phyloP scores from a whole-genome alignment of 1,139 yeast genomes.

The Nakaseomyces glabratus region DNA sequence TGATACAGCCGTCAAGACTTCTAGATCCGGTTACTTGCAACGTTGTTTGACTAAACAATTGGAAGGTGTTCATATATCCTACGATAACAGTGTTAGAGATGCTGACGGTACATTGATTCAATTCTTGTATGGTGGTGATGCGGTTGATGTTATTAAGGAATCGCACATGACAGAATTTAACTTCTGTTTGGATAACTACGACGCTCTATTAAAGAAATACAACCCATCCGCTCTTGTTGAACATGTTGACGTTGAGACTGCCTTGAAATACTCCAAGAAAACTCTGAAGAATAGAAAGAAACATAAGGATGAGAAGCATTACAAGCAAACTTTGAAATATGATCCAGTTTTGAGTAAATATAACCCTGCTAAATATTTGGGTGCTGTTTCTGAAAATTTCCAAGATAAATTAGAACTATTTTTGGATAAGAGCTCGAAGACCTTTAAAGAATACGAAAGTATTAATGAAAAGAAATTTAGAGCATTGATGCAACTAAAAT shows the following conservation, averaged over 20 bases:
- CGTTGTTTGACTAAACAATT: conserved; percentile 97
- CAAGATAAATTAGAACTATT: conserved; percentile 69
- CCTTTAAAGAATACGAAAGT: conserved; percentile 41
- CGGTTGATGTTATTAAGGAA: conserved; percentile 89
- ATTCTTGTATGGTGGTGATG: conserved; percentile 96
- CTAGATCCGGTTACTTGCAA: conserved; percentile 97
- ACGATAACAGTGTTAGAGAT: conserved; percentile 93
- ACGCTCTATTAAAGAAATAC: conserved; percentile 76
- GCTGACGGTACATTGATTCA: conserved; percentile 91
- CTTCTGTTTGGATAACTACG: conserved; percentile 87
- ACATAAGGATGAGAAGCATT: conserved; percentile 54
- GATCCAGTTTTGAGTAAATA: conserved; percentile 84
- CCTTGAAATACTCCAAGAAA: conserved; percentile 73
- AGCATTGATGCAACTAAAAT: conserved; percentile 95
- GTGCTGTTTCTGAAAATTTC: conserved; percentile 87
- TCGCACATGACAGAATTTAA: conserved; percentile 89
- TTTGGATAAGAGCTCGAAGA: conserved; percentile 43
- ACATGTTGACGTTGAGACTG: conserved; percentile 73
- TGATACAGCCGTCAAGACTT: conserved; percentile 98
- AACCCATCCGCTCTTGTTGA: conserved; percentile 72
- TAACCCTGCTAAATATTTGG: conserved; percentile 83
- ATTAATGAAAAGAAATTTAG: conserved; percentile 80
- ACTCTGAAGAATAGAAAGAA: conserved; percentile 66
- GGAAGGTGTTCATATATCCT: conserved; percentile 91
- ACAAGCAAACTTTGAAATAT: conserved; percentile 53